phyloP scores from a whole-genome alignment of 805 yeast genomes.

The Starmerella vitae region DNA sequence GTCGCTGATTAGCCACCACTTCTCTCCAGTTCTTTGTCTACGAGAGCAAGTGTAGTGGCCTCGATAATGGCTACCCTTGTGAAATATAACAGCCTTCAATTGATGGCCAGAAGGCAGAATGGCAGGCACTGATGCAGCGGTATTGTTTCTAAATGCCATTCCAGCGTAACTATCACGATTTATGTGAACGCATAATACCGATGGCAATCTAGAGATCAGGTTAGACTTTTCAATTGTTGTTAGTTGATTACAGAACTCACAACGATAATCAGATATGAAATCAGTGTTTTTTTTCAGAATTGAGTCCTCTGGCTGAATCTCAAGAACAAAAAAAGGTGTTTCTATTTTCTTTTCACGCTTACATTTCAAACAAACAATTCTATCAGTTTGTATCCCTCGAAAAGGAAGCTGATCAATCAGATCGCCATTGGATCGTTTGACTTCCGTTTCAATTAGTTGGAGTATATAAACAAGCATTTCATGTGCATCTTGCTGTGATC shows the following conservation, averaged over 20 bases:
- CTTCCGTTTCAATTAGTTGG: slow-evolving; percentile 64
- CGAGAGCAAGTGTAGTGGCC: slow-evolving; percentile 90
- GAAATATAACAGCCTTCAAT: slow-evolving; percentile 63
- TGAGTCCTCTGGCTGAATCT: slow-evolving; percentile 38
- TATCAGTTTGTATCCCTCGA: slow-evolving; percentile 50
- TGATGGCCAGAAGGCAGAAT: slow-evolving; percentile 34
- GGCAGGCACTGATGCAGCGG: slow-evolving; percentile 52
- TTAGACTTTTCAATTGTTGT: slow-evolving; percentile 52
- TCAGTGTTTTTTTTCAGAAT: slow-evolving; percentile 49
- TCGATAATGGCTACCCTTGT: slow-evolving; percentile 72
- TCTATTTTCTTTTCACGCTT: slow-evolving; percentile 44
- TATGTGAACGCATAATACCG: slow-evolving; percentile 62
- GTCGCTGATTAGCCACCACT: slow-evolving; percentile 76
- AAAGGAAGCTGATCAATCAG: too few relatives aligned
- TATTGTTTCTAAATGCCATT: slow-evolving; percentile 56
- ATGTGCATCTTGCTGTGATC: slow-evolving; percentile 89
- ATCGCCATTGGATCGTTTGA: slow-evolving; percentile 20
- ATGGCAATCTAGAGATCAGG: slow-evolving; percentile 51
- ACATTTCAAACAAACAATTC: slow-evolving; percentile 59
- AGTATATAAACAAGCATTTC: slow-evolving; percentile 71
- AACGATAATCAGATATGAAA: slow-evolving; percentile 60
- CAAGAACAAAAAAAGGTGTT: slow-evolving; percentile 58
- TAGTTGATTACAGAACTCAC: slow-evolving; percentile 50
- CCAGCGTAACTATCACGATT: slow-evolving; percentile 72
- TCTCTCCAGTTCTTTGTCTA: slow-evolving; percentile 24